Evolutionary conservation across 139 green algal species (phyloP), one percentile per base, ranked within the genome.

Genomic region (Pleodorina starrii): DNA sequence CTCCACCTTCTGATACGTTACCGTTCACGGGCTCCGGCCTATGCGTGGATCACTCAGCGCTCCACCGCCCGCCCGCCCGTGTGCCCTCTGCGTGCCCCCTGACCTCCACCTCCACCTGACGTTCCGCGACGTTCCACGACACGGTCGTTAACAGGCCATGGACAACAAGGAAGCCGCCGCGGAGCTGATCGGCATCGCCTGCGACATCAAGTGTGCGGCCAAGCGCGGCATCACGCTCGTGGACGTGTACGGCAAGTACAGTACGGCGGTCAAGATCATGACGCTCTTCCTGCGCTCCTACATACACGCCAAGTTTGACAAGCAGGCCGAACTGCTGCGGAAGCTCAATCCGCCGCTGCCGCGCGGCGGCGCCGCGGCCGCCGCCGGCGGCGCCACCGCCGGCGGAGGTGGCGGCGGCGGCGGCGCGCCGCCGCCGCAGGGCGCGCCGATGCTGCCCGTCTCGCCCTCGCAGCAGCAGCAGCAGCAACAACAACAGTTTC

Each of bases 201-300:
- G 88, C 43, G 92, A 94, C 63, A 81, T 94, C 80, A 94, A 93
- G 68, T 89, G 90, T 14, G 88, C 68, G 6, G 90, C 84, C 12
- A 80, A 88, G 35, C 89, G 92, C 2, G 92, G 90, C 50, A 60
- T 92, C 32, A 92, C 91, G 12, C 87, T 95, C 38, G 87, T 94
- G 25, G 63, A 89, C 25, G 87, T 92, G 50, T 92, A 95, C 75
- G 92, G 92, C 51, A 68, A 73, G 25, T 91, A 92, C 86, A 85
- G 77, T 50, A 91, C 72, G 2, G 19, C 92, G 25, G 86, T 86
- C 7, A 92, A 93, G 77, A 11, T 94, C 35, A 63, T 91, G 54
- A 89, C 92, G 2, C 11, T 89, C 7, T 59, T 91, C 46, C 72
- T 75, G 42, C 79, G 85, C 40, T 85, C 69, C 23, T 83, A 57